Base-by-base conservation (phyloP, 2,329 filamentous ascomycete genomes). In the Calonectria naviculata region DNA sequence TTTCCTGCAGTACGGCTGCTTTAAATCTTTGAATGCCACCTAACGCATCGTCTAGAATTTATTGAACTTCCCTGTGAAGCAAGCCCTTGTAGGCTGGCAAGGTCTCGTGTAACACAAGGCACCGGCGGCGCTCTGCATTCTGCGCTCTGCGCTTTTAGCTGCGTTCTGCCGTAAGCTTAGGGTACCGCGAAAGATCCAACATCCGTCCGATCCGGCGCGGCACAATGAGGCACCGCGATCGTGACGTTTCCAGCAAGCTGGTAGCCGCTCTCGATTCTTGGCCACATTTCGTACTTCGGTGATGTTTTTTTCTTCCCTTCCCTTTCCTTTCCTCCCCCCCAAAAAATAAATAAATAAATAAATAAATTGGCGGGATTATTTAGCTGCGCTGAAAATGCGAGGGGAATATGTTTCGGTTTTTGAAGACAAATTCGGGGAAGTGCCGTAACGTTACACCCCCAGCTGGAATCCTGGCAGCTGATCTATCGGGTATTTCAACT, bases 101-200 rank as follows among this genome's bases (percentile, higher is more conserved):
- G 42, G 44, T 17, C 15, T 63, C 26, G 67, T 70, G 71, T 24
- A 41, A 68, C 63, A 73, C 65, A 19, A 60, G 38, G 24, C 21
- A 52, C 71, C 49, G 67, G 62, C 44, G 64, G 61, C 65, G 28
- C 38, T 42, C 63, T 61, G 56, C 31, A 44, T 24, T 54, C 49
- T 17, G 29, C 19, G 12, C 31, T 38, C 31, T 56, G 31, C 24
- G 19, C 4, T 47, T 36, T 41, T 12, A 24, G 17, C 46, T 49
- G 10, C 26, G 15, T 19, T 49, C 15, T 62, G 60, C 24, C 41
- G 58, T 46, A 38, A 29, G 41, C 38, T 26, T 68, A 52, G 58
- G 67, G 75, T 78, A 68, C n/a, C 61, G 78, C 75, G 44, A 65
- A 70, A 76, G 75, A 78, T 78, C 71, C 70, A 60, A 71, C 66